Conservation (phyloP, 768 basidiomycete genomes). For the Terana coerulea region DNA sequence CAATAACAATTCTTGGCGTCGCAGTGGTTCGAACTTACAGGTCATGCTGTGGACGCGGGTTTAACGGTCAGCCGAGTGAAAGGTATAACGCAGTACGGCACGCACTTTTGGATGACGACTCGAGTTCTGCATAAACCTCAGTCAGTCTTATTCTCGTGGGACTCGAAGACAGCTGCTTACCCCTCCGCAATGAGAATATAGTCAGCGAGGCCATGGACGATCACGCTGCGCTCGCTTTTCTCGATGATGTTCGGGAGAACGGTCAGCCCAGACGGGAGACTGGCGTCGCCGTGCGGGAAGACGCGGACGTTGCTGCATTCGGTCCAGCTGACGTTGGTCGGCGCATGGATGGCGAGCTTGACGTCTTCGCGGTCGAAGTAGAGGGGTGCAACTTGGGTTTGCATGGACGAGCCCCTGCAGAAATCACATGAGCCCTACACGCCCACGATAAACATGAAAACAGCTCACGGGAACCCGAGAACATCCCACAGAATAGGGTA, state of each 20-base stretch:
- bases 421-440: not conserved
- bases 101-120: slow-evolving; percentile 36
- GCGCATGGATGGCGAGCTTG: slow-evolving; percentile 69
- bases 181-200: slow-evolving; percentile 74
- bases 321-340: slow-evolving; percentile 52
- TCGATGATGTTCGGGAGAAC: slow-evolving; percentile 75
- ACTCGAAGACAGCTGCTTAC: slow-evolving; percentile 31
- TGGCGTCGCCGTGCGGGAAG: slow-evolving; percentile 57
- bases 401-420: slow-evolving; percentile 48
- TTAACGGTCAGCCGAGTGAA: slow-evolving; percentile 24
- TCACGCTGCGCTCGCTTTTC: slow-evolving; percentile 64
- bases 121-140: slow-evolving; percentile 22
- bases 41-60: slow-evolving; percentile 50
- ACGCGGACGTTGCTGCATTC: slow-evolving; percentile 61
- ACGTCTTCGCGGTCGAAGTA: slow-evolving; percentile 72
- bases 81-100: not conserved
- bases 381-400: slow-evolving; percentile 52
- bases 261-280: slow-evolving; percentile 56
- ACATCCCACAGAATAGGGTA: slow-evolving; percentile 76
- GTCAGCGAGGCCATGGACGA: slow-evolving; percentile 71
- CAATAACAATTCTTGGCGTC: not conserved
- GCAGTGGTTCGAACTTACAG: slow-evolving; percentile 25
- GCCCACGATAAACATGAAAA: not conserved
- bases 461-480: slow-evolving; percentile 69
- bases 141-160: not conserved